phyloP scores from a whole-genome alignment of 345 rosid species.

The Raphanus sativus region DNA sequence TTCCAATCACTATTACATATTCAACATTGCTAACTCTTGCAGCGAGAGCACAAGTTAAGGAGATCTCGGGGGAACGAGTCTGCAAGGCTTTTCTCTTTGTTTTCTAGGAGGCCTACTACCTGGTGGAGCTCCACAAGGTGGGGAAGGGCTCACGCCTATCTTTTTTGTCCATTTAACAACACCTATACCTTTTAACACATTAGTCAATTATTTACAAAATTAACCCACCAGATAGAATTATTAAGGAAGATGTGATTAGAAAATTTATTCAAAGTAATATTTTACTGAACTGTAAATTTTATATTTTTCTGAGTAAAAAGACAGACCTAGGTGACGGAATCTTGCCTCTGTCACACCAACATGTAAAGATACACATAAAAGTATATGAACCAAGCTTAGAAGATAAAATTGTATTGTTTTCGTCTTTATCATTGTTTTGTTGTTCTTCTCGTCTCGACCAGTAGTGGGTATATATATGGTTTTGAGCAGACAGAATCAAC shows the following conservation, averaged over 20 bases:
- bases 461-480: neutral
- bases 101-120: neutral
- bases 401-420: conserved; percentile 10
- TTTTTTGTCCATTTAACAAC: neutral
- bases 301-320: neutral
- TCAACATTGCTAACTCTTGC: neutral
- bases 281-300: neutral
- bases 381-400: conserved; percentile 19
- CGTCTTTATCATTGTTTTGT: neutral
- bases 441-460: neutral
- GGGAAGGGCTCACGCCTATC: neutral
- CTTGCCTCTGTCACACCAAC: neutral
- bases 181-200: neutral
- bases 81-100: neutral
- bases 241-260: neutral
- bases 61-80: neutral
- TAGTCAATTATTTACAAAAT: neutral
- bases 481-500: neutral
- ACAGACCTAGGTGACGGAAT: too few species aligned
- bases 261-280: neutral
- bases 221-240: neutral
- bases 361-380: neutral
- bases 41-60: neutral
- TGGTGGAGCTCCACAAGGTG: neutral
- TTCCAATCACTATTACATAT: neutral